phyloP scores from a whole-genome alignment of 306 rosid species.

The Gynostemma pentaphyllum region DNA sequence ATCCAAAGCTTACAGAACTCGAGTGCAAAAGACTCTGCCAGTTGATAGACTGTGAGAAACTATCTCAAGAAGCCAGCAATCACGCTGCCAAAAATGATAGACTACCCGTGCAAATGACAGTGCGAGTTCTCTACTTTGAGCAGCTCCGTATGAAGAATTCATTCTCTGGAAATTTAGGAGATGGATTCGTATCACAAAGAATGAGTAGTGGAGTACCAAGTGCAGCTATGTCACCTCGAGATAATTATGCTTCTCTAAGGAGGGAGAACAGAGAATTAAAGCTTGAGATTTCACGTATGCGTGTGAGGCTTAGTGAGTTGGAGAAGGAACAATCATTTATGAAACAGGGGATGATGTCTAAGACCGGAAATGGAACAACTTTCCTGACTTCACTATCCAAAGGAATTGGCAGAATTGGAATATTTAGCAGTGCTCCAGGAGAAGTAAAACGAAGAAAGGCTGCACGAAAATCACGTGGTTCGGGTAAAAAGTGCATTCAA shows the following conservation, averaged over 20 bases:
- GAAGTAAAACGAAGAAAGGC: slow-evolving; percentile 53
- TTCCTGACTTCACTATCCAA: slow-evolving; percentile 67
- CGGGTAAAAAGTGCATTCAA: background rate
- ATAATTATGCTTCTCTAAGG: slow-evolving; percentile 74
- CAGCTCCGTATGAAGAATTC: slow-evolving; percentile 72
- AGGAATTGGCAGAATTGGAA: slow-evolving; percentile 69
- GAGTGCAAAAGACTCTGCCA: slow-evolving; percentile 74
- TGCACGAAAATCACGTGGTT: background rate
- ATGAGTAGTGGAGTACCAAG: slow-evolving; percentile 74
- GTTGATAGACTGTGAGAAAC: slow-evolving; percentile 68
- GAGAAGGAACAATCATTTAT: slow-evolving; percentile 77
- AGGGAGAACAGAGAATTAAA: slow-evolving; percentile 80
- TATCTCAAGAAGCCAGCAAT: slow-evolving; percentile 85
- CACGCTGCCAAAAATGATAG: slow-evolving; percentile 84
- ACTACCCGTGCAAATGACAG: slow-evolving; percentile 67
- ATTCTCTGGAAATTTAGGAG: slow-evolving; percentile 50
- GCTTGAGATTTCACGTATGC: slow-evolving; percentile 74
- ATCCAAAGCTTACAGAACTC: slow-evolving; percentile 48
- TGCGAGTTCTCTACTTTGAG: slow-evolving; percentile 68
- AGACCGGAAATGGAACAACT: slow-evolving; percentile 53
- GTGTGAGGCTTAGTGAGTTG: slow-evolving; percentile 82
- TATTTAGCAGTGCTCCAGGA: slow-evolving; percentile 48
- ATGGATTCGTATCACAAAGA: slow-evolving; percentile 51
- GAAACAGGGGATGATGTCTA: slow-evolving; percentile 77
- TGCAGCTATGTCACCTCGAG: slow-evolving; percentile 84